A percentile compares a stretch with the other conserved stretches of the same genome.
phyloP scores from a whole-genome alignment of 1,284 basidiomycete genomes.

The Boletus albobrunnescens region DNA sequence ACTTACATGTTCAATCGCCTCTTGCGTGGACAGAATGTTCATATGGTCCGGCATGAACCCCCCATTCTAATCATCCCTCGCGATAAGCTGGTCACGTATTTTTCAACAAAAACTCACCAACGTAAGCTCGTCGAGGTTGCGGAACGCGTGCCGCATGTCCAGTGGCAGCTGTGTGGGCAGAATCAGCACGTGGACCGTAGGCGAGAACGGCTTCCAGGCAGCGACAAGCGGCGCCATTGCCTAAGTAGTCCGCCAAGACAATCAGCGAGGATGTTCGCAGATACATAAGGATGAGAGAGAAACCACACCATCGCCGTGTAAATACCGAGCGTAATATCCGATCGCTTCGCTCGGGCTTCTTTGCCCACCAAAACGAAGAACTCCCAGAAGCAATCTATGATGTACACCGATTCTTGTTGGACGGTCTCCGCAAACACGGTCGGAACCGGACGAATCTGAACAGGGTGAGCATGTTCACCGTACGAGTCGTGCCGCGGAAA shows the following conservation, averaged over 20 bases:
- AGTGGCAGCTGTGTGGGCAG: constrained; percentile 68
- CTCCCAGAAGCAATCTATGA: constrained; percentile 74
- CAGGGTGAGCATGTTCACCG: not conserved
- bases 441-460: constrained; percentile 33
- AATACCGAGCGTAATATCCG: constrained; percentile 59
- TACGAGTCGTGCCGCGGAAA: not conserved
- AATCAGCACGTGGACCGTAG: constrained; percentile 66
- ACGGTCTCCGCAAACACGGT: constrained; percentile 24
- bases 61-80: constrained; percentile 48
- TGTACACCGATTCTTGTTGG: constrained; percentile 45
- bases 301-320: constrained; percentile 47
- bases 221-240: constrained; percentile 49
- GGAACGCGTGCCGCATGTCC: constrained; percentile 62
- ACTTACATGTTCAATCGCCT: constrained; percentile 59
- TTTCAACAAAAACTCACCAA: constrained; percentile 43
- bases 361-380: constrained; percentile 71
- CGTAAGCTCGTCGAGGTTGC: constrained; percentile 57
- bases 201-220: constrained; percentile 55
- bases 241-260: constrained; percentile 36
- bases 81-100: not conserved
- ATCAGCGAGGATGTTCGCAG: not conserved
- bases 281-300: not conserved
- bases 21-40: constrained; percentile 61
- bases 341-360: constrained; percentile 53
- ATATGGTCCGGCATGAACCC: constrained; percentile 66